Evolutionary conservation across 2,329 filamentous ascomycete species (phyloP).

Genomic region (Apiospora phragmitis): DNA sequence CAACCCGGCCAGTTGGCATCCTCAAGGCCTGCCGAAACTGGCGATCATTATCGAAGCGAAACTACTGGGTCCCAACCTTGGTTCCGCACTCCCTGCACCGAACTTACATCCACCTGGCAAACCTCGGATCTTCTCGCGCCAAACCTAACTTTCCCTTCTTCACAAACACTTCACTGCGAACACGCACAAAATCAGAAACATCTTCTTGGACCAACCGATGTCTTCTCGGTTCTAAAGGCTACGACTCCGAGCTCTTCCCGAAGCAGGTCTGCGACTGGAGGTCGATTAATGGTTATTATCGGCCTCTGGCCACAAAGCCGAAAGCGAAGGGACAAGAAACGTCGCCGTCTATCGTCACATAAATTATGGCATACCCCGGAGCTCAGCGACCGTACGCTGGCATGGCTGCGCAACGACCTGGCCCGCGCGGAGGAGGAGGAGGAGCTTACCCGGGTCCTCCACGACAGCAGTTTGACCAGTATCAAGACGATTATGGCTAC

Average conservation of each 20-base stretch:
- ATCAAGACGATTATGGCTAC: conserved; percentile 45
- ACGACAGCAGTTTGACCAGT: conserved; percentile 17
- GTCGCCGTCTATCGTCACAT: background rate
- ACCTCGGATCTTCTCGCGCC: background rate
- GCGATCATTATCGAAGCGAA: conserved; percentile 41
- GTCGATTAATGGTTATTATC: background rate
- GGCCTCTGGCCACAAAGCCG: conserved; percentile 1
- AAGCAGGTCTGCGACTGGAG: conserved; percentile 1
- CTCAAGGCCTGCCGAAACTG: conserved; percentile 33
- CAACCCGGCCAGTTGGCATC: conserved; percentile 6
- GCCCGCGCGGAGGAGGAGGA: conserved; percentile 30
- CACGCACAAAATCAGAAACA: background rate
- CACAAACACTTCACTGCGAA: background rate
- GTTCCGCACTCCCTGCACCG: conserved; percentile 2
- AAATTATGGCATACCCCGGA: conserved; percentile 52
- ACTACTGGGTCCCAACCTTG: conserved; percentile 25
- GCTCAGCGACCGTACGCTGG: conserved; percentile 52
- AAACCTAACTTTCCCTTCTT: background rate
- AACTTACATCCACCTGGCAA: conserved; percentile 7
- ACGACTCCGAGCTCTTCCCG: background rate
- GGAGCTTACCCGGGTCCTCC: conserved; percentile 24
- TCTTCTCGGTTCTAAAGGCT: background rate
- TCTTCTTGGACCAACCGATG: background rate
- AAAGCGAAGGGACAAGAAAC: background rate
- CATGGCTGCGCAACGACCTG: conserved; percentile 42